Evolutionary conservation across 2,329 filamentous ascomycete species (phyloP).

Genomic region (Ceratocystis colombiana): DNA sequence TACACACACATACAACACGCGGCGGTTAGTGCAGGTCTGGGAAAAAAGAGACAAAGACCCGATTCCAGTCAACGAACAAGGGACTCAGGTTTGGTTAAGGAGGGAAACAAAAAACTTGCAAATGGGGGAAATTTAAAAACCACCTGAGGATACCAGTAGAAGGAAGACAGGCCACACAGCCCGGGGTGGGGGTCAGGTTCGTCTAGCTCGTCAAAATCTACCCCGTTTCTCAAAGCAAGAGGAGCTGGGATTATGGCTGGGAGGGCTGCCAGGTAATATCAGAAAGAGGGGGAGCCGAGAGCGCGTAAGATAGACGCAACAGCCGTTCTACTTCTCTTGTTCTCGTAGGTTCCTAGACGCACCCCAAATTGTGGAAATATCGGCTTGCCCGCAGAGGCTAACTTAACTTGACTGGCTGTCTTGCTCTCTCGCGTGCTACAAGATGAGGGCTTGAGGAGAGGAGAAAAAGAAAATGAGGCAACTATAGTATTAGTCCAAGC

Average conservation of each 20-base stretch:
- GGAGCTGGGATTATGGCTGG: too few relatives aligned
- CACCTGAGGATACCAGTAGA: too few relatives aligned
- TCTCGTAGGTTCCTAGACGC: neutral
- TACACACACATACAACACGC: neutral
- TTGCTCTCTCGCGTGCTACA: neutral
- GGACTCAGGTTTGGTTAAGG: too few relatives aligned
- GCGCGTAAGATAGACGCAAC: slow-evolving; percentile 8
- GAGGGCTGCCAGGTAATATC: too few relatives aligned
- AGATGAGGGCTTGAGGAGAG: neutral
- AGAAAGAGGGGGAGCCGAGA: neutral
- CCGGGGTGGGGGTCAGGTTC: neutral
- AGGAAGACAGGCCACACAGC: neutral
- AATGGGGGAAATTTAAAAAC: neutral
- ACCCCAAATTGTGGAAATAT: too few relatives aligned
- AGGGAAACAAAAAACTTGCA: neutral
- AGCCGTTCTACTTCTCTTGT: neutral
- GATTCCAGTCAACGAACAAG: neutral
- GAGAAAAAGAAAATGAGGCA: neutral
- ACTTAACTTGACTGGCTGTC: too few relatives aligned
- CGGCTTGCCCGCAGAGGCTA: too few relatives aligned
- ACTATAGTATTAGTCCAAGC: too few relatives aligned
- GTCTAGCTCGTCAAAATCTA: neutral
- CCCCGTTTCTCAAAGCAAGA: too few relatives aligned
- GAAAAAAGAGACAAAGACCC: neutral
- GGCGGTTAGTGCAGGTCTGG: neutral